phyloP scores from a whole-genome alignment of 257 asterid species.

The Ligustrum vulgare region DNA sequence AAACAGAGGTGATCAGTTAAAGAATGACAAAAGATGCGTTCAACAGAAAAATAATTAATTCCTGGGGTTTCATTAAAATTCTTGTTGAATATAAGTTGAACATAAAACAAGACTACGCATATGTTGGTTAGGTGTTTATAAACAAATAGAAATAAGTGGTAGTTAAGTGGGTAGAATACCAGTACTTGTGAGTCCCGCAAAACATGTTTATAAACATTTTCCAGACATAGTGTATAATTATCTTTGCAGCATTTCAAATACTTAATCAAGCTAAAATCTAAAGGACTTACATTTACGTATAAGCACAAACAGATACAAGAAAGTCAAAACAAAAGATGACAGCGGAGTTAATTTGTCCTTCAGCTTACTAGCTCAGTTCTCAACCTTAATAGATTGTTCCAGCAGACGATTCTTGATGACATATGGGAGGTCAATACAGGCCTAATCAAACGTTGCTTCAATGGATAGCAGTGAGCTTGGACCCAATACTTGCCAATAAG shows the following conservation, averaged over 20 bases:
- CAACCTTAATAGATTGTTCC: background rate
- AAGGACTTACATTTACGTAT: background rate
- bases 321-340: background rate
- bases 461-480: slow-evolving; percentile 11
- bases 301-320: background rate
- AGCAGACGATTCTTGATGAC: background rate
- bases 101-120: background rate
- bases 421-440: background rate
- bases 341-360: background rate
- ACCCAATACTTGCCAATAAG: background rate
- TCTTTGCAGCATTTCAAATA: background rate
- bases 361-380: background rate
- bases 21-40: background rate
- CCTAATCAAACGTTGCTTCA: background rate
- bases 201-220: too few relatives aligned
- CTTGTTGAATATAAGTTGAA: background rate
- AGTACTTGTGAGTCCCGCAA: too few relatives aligned
- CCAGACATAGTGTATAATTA: too few relatives aligned
- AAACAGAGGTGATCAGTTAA: slow-evolving; percentile 10
- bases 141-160: too few relatives aligned
- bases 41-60: background rate
- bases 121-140: too few relatives aligned
- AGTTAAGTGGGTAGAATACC: too few relatives aligned
- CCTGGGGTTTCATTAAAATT: background rate
- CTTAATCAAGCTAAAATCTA: background rate